These are phyloP conservation scores for Termitomyces sp. DNA, from an alignment of 768 basidiomycete genomes.

Conservation along the genomic window DNA sequence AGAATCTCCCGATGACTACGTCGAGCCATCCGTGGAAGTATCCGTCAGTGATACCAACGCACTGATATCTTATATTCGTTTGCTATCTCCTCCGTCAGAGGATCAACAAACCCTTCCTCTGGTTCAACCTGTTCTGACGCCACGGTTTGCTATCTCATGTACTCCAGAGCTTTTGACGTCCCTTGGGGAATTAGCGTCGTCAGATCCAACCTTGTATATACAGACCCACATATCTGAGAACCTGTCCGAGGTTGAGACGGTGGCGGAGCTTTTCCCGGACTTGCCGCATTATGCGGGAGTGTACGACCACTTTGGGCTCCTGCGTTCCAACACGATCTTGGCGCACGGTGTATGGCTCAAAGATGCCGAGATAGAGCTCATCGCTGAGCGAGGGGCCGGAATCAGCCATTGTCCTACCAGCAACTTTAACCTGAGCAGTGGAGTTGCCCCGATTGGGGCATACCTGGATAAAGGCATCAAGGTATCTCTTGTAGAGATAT, in stretches of 20 bases:
- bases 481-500: constrained; percentile 35
- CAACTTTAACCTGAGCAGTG: constrained; percentile 89
- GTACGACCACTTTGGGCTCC: constrained; percentile 76
- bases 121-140: constrained; percentile 89
- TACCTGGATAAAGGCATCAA: constrained; percentile 86
- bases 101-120: constrained; percentile 39
- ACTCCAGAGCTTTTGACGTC: constrained; percentile 60
- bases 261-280: constrained; percentile 62
- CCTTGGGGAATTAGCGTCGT: constrained; percentile 59
- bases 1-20: constrained; percentile 62
- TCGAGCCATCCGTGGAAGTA: constrained; percentile 54
- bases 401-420: constrained; percentile 93
- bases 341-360: constrained; percentile 85
- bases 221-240: constrained; percentile 97
- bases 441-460: constrained; percentile 73
- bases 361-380: constrained; percentile 67
- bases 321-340: constrained; percentile 78
- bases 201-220: constrained; percentile 63
- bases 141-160: constrained; percentile 95
- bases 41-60: constrained; percentile 62
- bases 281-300: constrained; percentile 70
- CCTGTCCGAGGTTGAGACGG: constrained; percentile 61
- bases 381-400: constrained; percentile 63
- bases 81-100: constrained; percentile 35
- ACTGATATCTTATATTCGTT: constrained; percentile 68